A percentile compares a stretch with the other conserved stretches of the same genome.
These are phyloP conservation scores for Avena atlantica DNA, from an alignment of 176 grass and related monocot species.

Conservation along the genomic window DNA sequence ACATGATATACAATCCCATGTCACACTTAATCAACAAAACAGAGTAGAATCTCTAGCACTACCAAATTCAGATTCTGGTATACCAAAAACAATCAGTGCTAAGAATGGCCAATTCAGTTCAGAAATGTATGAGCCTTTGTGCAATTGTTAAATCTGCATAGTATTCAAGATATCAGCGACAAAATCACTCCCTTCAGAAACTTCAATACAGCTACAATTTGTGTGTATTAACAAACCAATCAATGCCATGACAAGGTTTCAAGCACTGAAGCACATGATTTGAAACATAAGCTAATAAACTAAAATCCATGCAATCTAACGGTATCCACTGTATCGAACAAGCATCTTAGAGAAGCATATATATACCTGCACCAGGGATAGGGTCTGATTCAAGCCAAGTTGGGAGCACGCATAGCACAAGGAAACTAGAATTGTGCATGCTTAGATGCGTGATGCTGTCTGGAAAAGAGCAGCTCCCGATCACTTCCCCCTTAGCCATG, in stretches of 20 bases:
- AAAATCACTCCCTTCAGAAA: not conserved
- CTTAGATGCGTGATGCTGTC: too few relatives aligned
- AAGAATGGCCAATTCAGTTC: not conserved
- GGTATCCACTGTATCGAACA: not conserved
- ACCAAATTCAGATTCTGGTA: not conserved
- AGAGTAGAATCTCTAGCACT: not conserved
- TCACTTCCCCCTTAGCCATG: not conserved
- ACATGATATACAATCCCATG: not conserved
- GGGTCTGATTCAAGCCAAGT: not conserved
- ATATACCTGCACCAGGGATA: slow-evolving; percentile 30
- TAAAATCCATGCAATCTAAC: not conserved
- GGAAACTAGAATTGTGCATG: not conserved
- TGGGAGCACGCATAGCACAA: slow-evolving; percentile 13
- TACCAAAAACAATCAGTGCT: not conserved
- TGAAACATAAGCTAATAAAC: not conserved
- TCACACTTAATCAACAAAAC: not conserved
- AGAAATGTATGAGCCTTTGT: not conserved
- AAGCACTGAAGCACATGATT: not conserved
- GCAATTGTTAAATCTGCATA: not conserved
- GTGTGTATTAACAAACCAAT: not conserved
- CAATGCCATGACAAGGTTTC: not conserved
- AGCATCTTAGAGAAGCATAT: not conserved
- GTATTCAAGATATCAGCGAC: not conserved
- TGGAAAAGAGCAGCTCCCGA: not conserved
- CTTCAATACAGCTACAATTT: not conserved